Conservation (phyloP, 352 stramenopile genomes). For the Pythium aphanidermatum region DNA sequence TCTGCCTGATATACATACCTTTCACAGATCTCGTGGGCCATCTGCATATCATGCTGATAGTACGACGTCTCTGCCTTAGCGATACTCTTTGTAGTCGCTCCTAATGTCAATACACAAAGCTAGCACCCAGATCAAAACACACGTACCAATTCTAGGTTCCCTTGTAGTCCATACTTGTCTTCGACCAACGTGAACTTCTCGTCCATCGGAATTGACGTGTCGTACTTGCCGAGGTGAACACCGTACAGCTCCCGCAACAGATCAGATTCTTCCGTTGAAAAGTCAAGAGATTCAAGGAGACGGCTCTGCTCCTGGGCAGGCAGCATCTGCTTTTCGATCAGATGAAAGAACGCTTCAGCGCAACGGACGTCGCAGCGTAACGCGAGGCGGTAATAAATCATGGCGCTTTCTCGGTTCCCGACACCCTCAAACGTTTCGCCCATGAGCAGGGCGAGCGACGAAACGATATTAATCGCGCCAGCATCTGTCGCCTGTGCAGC, state of each 20-base stretch:
- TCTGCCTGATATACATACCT: slow-evolving; percentile 26
- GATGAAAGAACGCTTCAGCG: slow-evolving; percentile 66
- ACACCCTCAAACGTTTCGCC: slow-evolving; percentile 79
- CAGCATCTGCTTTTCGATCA: slow-evolving; percentile 86
- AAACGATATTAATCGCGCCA: slow-evolving; percentile 62
- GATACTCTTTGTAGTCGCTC: slow-evolving; percentile 35
- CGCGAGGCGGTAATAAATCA: slow-evolving; percentile 66
- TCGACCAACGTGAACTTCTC: slow-evolving; percentile 64
- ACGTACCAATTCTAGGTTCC: slow-evolving; percentile 67
- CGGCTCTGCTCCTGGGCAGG: slow-evolving; percentile 55
- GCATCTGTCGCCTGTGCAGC: neutral
- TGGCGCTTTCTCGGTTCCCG: slow-evolving; percentile 78
- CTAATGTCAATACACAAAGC: neutral
- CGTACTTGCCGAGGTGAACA: slow-evolving; percentile 74
- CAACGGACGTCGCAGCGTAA: slow-evolving; percentile 82
- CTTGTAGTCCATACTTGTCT: slow-evolving; percentile 37
- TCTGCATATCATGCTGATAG: slow-evolving; percentile 82
- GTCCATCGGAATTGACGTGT: slow-evolving; percentile 36
- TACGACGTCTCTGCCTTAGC: slow-evolving; percentile 76
- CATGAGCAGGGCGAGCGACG: slow-evolving; percentile 74
- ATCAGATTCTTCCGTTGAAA: slow-evolving; percentile 47
- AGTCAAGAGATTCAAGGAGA: slow-evolving; percentile 67
- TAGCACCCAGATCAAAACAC: neutral
- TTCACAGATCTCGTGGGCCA: slow-evolving; percentile 72
- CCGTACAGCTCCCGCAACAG: slow-evolving; percentile 61